phyloP scores from a whole-genome alignment of 169 alveolate genomes.

The Plasmodium vivax region DNA sequence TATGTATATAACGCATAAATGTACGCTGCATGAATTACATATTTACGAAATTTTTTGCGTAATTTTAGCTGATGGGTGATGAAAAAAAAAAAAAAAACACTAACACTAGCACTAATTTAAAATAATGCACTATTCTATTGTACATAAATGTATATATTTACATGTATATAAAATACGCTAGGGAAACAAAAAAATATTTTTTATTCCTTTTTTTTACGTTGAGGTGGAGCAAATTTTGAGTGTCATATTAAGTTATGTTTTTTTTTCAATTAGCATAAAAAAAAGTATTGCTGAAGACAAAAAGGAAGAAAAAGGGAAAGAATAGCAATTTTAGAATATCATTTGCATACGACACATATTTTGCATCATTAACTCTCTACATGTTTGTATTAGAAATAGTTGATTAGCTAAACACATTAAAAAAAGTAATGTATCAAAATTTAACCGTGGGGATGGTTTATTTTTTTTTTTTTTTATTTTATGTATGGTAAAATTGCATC shows the following conservation, averaged over 20 bases:
- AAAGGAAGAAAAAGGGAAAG: not conserved
- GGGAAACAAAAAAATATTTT: not conserved
- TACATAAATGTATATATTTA: not conserved
- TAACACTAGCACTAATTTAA: not conserved
- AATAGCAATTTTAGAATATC: not conserved
- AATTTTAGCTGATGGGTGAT: not conserved
- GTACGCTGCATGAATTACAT: not conserved
- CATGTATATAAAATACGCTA: not conserved
- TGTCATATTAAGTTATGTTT: not conserved
- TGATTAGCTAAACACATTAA: not conserved
- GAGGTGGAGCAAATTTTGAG: not conserved
- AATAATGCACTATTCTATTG: not conserved
- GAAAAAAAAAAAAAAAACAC: not conserved
- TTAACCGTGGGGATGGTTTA: not conserved
- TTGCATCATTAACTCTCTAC: not conserved
- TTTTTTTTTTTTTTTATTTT: not conserved
- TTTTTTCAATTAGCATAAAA: not conserved
- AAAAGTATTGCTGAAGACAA: not conserved
- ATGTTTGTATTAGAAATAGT: not conserved
- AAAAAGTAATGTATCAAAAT: not conserved
- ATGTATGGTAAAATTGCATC: not conserved
- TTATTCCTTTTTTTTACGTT: not conserved
- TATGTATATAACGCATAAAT: not conserved
- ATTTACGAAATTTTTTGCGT: not conserved
- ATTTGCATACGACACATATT: not conserved